Evolutionary conservation across 1,284 basidiomycete species (phyloP), one percentile per base, ranked within the genome.

Genomic region (Heliocybe sulcata): DNA sequence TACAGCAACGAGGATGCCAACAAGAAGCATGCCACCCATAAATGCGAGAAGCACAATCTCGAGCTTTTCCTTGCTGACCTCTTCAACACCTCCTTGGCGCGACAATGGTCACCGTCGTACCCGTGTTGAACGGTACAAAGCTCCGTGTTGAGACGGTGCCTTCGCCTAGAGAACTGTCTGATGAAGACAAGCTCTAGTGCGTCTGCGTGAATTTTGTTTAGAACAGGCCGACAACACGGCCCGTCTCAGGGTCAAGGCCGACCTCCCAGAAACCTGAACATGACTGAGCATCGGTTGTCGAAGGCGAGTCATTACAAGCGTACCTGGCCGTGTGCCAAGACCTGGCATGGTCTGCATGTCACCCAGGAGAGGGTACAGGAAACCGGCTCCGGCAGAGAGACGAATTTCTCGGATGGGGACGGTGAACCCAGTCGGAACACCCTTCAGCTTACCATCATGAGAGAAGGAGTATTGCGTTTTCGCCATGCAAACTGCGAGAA

Each of bases 291-390:
- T 26, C 14, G 16, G 53, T 51, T 26, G 35, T 38, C 50, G 16
- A 49, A 45, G 45, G 6, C 20, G 25, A 31, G 12, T 31, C 12
- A 3, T 26, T n/a, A 53, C 51, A 55, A 53, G 56, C 22, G 58
- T 70, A 79, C 92, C 92, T 63, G 94, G 94, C 59, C 95, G 86
- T 57, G 95, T 98, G 27, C 88, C 92, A 45, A 98, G 80, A 60
- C 96, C 96, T 45, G 97, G 96, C 94, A 99, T 97, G 57, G 94
- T 98, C 70, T 93, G 90, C 92, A 96, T 95, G 70, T 94, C 91
- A 52, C 92, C 92, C 35, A 94, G 82, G 59, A 98, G 83, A 35
- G 95, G 95, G 72, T 97, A 98, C 60, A 99, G 75, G 82, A 99
- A 97, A 31, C 92, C 92, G 53, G 96, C 95, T 49, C 96, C 97